A percentile compares a stretch with the other conserved stretches of the same genome.
phyloP scores from a whole-genome alignment of 768 basidiomycete genomes.

The Mycena rebaudengoi region DNA sequence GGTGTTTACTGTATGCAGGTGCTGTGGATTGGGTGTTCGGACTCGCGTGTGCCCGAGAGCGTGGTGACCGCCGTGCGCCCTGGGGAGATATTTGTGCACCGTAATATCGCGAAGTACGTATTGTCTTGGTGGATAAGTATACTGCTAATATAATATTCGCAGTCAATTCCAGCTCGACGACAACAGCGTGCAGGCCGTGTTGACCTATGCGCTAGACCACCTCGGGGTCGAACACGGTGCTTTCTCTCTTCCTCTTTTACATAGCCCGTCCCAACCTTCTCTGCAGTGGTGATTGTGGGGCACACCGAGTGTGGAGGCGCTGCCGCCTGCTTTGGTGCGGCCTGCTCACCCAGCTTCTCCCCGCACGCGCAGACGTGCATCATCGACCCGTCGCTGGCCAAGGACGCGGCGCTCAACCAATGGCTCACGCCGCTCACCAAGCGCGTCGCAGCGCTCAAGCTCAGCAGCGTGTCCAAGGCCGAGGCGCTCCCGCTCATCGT shows the following conservation, averaged over 20 bases:
- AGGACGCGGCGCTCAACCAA: constrained; percentile 62
- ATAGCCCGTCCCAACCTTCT: constrained; percentile 42
- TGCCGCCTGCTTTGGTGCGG: constrained; percentile 59
- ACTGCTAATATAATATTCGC: constrained; percentile 8
- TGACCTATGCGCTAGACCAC: constrained; percentile 75
- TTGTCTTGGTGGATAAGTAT: neutral
- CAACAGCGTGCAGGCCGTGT: constrained; percentile 72
- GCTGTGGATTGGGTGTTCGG: constrained; percentile 85
- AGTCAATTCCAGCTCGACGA: constrained; percentile 83
- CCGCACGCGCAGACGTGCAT: constrained; percentile 43
- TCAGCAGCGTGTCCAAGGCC: constrained; percentile 43
- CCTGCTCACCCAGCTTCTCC: constrained; percentile 42
- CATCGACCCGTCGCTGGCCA: constrained; percentile 40
- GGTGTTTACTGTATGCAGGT: too few species aligned
- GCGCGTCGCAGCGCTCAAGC: constrained; percentile 56
- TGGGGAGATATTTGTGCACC: constrained; percentile 84
- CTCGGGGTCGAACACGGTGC: constrained; percentile 83
- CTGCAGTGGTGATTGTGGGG: constrained; percentile 79
- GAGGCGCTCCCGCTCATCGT: constrained; percentile 57
- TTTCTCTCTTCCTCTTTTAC: constrained; percentile 41
- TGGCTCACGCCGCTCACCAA: constrained; percentile 78
- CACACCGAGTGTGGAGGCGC: constrained; percentile 88
- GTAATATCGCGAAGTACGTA: constrained; percentile 88
- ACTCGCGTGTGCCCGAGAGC: constrained; percentile 86
- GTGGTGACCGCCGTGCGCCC: constrained; percentile 75